Percentiles rank a stretch among this genome's conserved stretches.
These are phyloP conservation scores for Claviceps arundinis DNA, from an alignment of 2,329 filamentous ascomycete species.

Conservation along the genomic window DNA sequence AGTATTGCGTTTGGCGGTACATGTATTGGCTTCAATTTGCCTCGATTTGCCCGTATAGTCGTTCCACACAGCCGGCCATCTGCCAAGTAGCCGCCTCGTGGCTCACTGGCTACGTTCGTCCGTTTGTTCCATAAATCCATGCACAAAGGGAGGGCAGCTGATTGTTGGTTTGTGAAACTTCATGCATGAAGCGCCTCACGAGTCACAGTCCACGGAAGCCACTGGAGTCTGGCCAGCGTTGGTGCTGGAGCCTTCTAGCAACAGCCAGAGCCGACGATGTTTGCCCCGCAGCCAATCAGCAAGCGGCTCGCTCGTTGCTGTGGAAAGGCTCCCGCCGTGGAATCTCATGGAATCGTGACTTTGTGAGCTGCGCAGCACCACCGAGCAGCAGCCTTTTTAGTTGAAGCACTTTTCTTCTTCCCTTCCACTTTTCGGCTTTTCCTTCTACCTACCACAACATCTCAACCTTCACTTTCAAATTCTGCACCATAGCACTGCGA, in stretches of 20 bases:
- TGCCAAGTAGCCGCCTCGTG: no score
- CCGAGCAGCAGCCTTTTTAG: slow-evolving; percentile 21
- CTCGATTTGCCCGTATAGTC: neutral
- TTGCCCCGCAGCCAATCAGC: slow-evolving; percentile 14
- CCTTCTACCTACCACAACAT: slow-evolving; percentile 9
- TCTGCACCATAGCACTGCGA: slow-evolving; percentile 10
- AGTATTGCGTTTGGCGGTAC: no score
- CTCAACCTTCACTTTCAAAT: neutral
- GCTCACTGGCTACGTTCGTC: neutral
- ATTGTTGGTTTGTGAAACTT: neutral
- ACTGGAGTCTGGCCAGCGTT: neutral
- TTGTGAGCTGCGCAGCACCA: slow-evolving; percentile 12
- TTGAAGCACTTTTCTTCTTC: slow-evolving; percentile 12
- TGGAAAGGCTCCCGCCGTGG: slow-evolving; percentile 22
- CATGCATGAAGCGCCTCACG: neutral
- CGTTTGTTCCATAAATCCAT: neutral
- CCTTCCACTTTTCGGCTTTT: slow-evolving; percentile 12
- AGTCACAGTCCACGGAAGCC: no score
- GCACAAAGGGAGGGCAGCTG: neutral
- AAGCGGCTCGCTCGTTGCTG: slow-evolving; percentile 9
- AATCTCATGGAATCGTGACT: slow-evolving; percentile 33
- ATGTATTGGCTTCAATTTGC: neutral
- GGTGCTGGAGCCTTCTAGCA: slow-evolving; percentile 16
- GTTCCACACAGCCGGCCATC: no score
- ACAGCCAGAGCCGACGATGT: slow-evolving; percentile 2